These are phyloP conservation scores for Scheffersomyces stambukii DNA, from an alignment of 1,139 yeast genomes.

Conservation along the genomic window DNA sequence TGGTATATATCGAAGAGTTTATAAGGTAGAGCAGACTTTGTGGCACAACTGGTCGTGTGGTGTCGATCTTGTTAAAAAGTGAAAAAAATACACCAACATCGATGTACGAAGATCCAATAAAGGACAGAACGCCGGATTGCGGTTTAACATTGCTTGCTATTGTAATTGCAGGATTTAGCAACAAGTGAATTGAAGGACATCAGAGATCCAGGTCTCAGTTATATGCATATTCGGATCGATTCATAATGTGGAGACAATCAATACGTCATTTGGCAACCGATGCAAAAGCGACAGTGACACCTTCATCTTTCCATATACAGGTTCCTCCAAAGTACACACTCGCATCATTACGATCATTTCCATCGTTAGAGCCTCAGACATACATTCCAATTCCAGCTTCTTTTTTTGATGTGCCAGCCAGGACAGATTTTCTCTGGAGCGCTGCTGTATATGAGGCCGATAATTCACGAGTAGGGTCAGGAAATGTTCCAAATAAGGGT, in stretches of 20 bases:
- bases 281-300: constrained; percentile 11
- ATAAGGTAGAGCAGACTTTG: no score
- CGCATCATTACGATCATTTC: constrained; percentile 80
- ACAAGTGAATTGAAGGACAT: no score
- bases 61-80: no score
- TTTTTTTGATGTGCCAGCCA: constrained; percentile 60
- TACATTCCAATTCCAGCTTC: constrained; percentile 71
- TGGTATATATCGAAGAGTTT: no score
- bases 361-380: constrained; percentile 79
- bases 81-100: constrained; percentile 1
- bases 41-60: no score
- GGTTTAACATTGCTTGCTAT: no score
- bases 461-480: constrained; percentile 82
- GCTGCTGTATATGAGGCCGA: constrained; percentile 94
- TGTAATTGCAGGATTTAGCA: no score
- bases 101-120: not conserved
- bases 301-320: constrained; percentile 19
- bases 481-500: constrained; percentile 79
- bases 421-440: constrained; percentile 91
- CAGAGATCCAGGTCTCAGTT: no score
- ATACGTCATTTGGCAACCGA: constrained; percentile 33
- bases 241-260: constrained; percentile 21
- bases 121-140: no score
- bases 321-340: constrained; percentile 72
- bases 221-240: no score